phyloP scores from a whole-genome alignment of 306 rosid genomes.

The Citrullus amarus region DNA sequence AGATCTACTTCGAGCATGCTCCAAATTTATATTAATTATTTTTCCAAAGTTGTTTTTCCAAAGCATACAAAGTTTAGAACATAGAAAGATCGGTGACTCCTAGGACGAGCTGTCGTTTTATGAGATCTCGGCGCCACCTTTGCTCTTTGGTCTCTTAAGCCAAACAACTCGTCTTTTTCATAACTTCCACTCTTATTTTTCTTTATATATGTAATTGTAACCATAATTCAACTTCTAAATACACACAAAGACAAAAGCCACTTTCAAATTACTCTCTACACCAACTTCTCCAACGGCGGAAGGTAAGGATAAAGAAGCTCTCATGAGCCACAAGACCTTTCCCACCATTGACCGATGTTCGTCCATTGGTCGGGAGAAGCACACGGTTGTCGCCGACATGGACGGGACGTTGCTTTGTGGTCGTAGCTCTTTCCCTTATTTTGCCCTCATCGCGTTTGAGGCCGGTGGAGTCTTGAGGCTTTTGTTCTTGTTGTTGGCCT shows the following conservation, averaged over 20 bases:
- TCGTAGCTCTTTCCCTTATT: conserved; percentile 74
- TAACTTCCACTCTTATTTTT: background rate
- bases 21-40: background rate
- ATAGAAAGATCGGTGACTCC: conserved; percentile 3
- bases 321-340: conserved; percentile 3
- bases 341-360: conserved; percentile 43
- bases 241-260: background rate
- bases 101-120: background rate
- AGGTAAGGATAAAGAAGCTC: background rate
- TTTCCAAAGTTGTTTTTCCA: background rate
- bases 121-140: background rate
- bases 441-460: conserved; percentile 65
- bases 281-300: background rate
- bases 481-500: conserved; percentile 35
- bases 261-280: background rate
- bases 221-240: background rate
- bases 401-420: conserved; percentile 76
- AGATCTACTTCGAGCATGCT: background rate
- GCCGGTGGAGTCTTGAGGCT: conserved; percentile 64
- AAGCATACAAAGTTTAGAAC: background rate
- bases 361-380: conserved; percentile 48
- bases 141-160: conserved; percentile 1
- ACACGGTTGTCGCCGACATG: conserved; percentile 75
- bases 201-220: background rate
- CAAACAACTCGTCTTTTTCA: background rate